Evolutionary conservation across 2,329 filamentous ascomycete genomes (phyloP).

Genomic region (Fusarium ramigenum): DNA sequence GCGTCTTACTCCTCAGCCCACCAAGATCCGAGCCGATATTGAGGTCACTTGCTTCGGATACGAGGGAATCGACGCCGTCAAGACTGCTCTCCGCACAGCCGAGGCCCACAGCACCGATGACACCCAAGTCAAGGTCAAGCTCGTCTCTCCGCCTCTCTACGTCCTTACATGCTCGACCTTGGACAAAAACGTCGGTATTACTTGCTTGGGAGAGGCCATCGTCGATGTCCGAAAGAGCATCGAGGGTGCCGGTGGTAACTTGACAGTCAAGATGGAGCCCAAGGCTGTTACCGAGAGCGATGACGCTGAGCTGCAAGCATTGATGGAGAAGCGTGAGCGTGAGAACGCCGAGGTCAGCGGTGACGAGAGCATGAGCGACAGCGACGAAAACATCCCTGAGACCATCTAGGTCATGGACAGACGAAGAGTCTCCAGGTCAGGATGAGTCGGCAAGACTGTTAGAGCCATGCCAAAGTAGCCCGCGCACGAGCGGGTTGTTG

Average conservation of each 20-base stretch:
- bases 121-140: conserved; percentile 96
- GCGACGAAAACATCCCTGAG: conserved; percentile 78
- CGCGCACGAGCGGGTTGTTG: conserved; percentile 31
- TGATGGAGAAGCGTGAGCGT: conserved; percentile 99
- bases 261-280: conserved; percentile 96
- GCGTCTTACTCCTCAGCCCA: conserved; percentile 96
- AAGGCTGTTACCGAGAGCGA: conserved; percentile 99
- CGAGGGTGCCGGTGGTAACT: conserved; percentile 77
- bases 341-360: conserved; percentile 98
- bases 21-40: conserved; percentile 97
- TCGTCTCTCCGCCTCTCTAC: conserved; percentile 97
- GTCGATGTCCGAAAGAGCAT: conserved; percentile 86
- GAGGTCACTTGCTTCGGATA: conserved; percentile 96
- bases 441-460: conserved; percentile 31
- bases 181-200: conserved; percentile 89
- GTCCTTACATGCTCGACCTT: conserved; percentile 95
- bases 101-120: conserved; percentile 93
- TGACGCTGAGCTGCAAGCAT: conserved; percentile 92
- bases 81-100: conserved; percentile 87
- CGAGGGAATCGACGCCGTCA: conserved; percentile 98
- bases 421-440: conserved; percentile 24
- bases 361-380: conserved; percentile 95
- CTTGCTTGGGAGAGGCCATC: conserved; percentile 87
- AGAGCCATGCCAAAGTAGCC: conserved; percentile 24
- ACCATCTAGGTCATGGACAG: conserved; percentile 47